Conservation (phyloP, 2,329 filamentous ascomycete species). For the Ceratocystiopsis minuta region DNA sequence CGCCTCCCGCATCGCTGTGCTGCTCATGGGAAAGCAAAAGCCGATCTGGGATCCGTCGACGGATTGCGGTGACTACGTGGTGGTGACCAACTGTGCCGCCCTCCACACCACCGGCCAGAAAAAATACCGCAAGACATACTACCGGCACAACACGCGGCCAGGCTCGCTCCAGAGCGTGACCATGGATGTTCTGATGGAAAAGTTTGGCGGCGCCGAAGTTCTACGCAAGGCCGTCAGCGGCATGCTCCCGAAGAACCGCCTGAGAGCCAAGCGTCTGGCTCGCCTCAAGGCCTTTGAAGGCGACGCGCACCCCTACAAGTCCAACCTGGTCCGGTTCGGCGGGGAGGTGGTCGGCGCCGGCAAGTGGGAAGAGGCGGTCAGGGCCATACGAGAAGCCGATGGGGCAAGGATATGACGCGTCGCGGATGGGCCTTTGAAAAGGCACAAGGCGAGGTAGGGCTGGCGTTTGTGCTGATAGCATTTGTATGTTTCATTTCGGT, state of each 20-base stretch:
- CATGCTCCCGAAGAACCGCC: conserved; percentile 93
- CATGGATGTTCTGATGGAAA: conserved; percentile 88
- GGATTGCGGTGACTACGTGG: conserved; percentile 97
- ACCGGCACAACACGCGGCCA: conserved; percentile 80
- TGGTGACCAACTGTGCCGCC: conserved; percentile 75
- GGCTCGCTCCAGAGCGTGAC: conserved; percentile 74
- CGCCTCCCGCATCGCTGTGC: conserved; percentile 67
- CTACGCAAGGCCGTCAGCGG: conserved; percentile 81
- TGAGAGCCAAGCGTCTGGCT: conserved; percentile 73
- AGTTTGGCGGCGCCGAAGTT: conserved; percentile 85
- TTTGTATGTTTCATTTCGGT: too few species aligned
- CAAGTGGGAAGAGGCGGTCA: conserved; percentile 34
- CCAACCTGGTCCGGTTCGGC: conserved; percentile 62
- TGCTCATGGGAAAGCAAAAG: conserved; percentile 98
- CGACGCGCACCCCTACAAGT: conserved; percentile 74
- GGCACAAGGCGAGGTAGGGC: too few species aligned
- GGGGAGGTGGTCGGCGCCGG: conserved; percentile 35
- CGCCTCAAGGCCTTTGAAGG: conserved; percentile 93
- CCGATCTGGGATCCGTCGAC: conserved; percentile 93
- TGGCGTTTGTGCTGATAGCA: neutral
- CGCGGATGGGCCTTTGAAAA: too few species aligned
- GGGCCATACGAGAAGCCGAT: conserved; percentile 31
- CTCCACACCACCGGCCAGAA: conserved; percentile 84
- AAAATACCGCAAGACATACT: conserved; percentile 86
- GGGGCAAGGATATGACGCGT: conserved; percentile 28